A percentile compares a stretch with the other conserved stretches of the same genome.
phyloP scores from a whole-genome alignment of 495 filamentous ascomycete species.

The Melanomma pulvis-pyrius region DNA sequence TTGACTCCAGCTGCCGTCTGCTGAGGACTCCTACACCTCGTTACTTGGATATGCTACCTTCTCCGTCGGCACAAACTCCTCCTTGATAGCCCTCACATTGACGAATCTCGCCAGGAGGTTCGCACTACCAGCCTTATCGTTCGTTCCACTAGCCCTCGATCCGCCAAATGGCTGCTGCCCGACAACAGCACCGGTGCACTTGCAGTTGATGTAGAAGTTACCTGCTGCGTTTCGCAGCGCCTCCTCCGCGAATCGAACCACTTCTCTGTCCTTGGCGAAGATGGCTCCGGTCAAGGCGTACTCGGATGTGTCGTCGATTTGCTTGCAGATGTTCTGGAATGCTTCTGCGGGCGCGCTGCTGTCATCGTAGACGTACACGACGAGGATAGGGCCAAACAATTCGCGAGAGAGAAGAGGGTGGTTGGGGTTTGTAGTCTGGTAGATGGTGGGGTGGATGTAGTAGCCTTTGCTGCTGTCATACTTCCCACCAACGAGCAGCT shows the following conservation, averaged over 20 bases:
- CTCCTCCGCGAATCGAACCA: conserved; percentile 45
- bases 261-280: conserved; percentile 46
- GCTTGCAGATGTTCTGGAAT: conserved; percentile 43
- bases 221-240: conserved; percentile 46
- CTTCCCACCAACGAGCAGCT: conserved; percentile 61
- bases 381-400: conserved; percentile 66
- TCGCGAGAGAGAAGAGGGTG: conserved; percentile 65
- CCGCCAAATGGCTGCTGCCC: conserved; percentile 52
- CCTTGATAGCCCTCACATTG: conserved; percentile 49
- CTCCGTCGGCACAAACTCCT: conserved; percentile 43
- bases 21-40: conserved; percentile 23
- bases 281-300: conserved; percentile 50
- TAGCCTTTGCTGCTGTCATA: conserved; percentile 64
- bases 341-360: conserved; percentile 38
- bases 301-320: conserved; percentile 43
- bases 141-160: conserved; percentile 48
- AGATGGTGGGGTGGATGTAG: conserved; percentile 70
- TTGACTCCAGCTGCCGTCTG: neutral
- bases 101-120: conserved; percentile 47
- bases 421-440: conserved; percentile 64
- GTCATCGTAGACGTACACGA: conserved; percentile 65
- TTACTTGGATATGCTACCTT: conserved; percentile 49
- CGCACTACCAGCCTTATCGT: conserved; percentile 50
- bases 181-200: conserved; percentile 48
- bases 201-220: conserved; percentile 51